phyloP scores from a whole-genome alignment of 169 alveolate genomes.

The Plasmodium gallinaceum region DNA sequence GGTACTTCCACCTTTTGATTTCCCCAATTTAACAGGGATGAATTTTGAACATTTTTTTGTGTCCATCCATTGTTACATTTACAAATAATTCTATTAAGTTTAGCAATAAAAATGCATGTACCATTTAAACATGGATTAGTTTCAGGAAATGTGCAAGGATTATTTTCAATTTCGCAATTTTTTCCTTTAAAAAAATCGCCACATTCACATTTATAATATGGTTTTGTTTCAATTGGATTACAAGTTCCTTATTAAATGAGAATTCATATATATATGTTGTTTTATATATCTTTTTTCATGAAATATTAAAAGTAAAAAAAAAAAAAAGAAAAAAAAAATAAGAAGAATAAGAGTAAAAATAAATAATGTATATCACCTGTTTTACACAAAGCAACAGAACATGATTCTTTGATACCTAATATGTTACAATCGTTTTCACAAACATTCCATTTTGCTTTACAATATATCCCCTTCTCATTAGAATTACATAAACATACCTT shows the following conservation, averaged over 20 bases:
- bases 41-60: conserved; percentile 75
- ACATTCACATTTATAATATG: conserved; percentile 84
- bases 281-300: neutral
- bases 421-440: conserved; percentile 73
- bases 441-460: conserved; percentile 65
- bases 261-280: neutral
- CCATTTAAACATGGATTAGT: conserved; percentile 87
- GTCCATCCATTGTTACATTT: conserved; percentile 87
- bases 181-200: conserved; percentile 85
- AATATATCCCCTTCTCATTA: conserved; percentile 67
- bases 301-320: neutral
- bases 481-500: conserved; percentile 52
- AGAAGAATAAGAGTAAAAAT: neutral
- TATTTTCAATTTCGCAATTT: conserved; percentile 86
- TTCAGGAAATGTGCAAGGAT: conserved; percentile 83
- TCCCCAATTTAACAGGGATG: conserved; percentile 82
- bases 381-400: conserved; percentile 60
- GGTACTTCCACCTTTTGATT: conserved; percentile 81
- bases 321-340: neutral
- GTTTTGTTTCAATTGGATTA: conserved; percentile 69
- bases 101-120: conserved; percentile 80
- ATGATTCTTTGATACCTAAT: conserved; percentile 18
- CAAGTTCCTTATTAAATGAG: conserved; percentile 77
- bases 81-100: conserved; percentile 83
- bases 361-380: conserved; percentile 10